Evolutionary conservation across 495 filamentous ascomycete species (phyloP).

Genomic region (Lichenothelia convexa): DNA sequence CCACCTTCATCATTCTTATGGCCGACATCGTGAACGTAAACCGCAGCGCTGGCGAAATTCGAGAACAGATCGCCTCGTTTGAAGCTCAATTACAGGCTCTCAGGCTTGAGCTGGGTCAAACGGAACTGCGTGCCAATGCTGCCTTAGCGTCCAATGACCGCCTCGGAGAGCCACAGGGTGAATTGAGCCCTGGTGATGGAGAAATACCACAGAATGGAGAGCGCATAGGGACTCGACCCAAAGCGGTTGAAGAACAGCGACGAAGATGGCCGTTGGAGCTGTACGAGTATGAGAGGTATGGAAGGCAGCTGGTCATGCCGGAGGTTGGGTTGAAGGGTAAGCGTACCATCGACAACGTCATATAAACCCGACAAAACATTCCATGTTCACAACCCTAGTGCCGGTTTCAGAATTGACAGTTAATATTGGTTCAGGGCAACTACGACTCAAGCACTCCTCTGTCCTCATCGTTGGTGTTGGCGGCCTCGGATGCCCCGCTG

Average conservation of each 20-base stretch:
- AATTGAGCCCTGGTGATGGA: constrained; percentile 11
- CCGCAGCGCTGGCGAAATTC: too few species aligned
- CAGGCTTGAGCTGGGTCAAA: constrained; percentile 13
- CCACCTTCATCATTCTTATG: too few species aligned
- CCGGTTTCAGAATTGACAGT: too few species aligned
- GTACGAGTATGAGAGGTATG: constrained; percentile 71
- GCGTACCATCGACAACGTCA: too few species aligned
- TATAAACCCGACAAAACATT: constrained; percentile 5
- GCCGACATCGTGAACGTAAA: too few species aligned
- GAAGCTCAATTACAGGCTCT: constrained; percentile 15
- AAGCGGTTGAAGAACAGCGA: neutral
- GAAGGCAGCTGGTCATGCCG: constrained; percentile 79
- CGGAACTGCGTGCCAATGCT: constrained; percentile 9
- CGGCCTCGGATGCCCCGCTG: constrained; percentile 80
- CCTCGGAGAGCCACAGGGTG: constrained; percentile 13
- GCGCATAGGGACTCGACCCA: neutral
- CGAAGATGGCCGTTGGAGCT: constrained; percentile 40
- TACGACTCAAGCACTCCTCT: constrained; percentile 47
- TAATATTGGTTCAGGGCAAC: constrained; percentile 48
- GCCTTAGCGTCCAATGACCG: constrained; percentile 5
- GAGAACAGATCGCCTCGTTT: constrained; percentile 14
- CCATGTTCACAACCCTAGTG: too few species aligned
- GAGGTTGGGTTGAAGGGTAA: constrained; percentile 68
- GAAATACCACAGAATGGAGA: constrained; percentile 6
- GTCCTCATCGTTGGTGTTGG: constrained; percentile 84